Conservation (phyloP, 805 yeast species). For the Wickerhamiella sergipiensis region DNA sequence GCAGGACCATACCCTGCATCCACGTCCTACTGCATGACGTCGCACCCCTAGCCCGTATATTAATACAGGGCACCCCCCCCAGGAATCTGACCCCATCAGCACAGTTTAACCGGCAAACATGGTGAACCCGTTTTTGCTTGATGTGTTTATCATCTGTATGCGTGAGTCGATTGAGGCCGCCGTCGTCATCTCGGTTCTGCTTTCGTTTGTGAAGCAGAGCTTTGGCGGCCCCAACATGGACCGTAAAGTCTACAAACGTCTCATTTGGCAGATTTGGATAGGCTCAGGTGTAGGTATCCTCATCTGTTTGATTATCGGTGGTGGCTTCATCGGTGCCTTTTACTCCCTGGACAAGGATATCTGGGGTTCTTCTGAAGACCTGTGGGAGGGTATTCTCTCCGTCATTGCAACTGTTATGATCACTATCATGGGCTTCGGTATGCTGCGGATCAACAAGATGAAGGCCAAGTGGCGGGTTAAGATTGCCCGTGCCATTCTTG, state of each 20-base stretch:
- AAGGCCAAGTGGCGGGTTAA: conserved; percentile 94
- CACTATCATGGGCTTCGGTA: conserved; percentile 88
- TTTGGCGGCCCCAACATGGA: conserved; percentile 37
- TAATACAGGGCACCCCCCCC: neutral
- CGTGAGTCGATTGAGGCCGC: conserved; percentile 93
- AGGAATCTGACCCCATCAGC: neutral
- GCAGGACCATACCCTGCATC: neutral
- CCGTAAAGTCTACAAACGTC: conserved; percentile 38
- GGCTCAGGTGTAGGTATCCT: conserved; percentile 66
- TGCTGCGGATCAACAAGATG: conserved; percentile 93
- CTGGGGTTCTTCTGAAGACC: conserved; percentile 77
- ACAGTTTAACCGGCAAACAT: conserved; percentile 16
- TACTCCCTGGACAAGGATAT: conserved; percentile 69
- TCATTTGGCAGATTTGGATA: conserved; percentile 73
- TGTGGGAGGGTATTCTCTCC: conserved; percentile 96
- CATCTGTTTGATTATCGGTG: conserved; percentile 73
- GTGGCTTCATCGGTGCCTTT: conserved; percentile 89
- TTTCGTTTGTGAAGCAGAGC: conserved; percentile 86
- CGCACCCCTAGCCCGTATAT: conserved; percentile 1
- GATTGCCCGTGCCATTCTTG: conserved; percentile 71
- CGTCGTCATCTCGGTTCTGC: conserved; percentile 75
- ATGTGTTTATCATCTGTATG: conserved; percentile 77
- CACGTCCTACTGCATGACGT: neutral
- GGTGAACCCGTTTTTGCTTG: conserved; percentile 45
- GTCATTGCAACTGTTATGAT: conserved; percentile 81